A percentile compares a stretch with the other conserved stretches of the same genome.
Evolutionary conservation across 2,329 filamentous ascomycete genomes (phyloP).

Genomic region (Aspergillus proliferans): DNA sequence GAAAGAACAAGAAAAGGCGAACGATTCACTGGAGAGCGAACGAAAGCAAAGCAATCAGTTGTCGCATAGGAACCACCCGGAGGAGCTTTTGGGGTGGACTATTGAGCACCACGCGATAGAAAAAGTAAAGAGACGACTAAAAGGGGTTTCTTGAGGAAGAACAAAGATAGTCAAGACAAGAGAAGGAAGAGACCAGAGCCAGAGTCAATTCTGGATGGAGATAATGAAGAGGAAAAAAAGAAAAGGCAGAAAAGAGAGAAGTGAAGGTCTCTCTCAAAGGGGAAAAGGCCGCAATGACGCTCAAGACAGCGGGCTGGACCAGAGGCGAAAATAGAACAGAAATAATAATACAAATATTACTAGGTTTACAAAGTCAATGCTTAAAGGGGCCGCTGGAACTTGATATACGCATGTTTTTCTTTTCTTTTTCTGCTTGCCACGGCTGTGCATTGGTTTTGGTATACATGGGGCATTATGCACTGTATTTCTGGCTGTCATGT

Average conservation of each 20-base stretch:
- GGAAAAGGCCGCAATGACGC: not conserved
- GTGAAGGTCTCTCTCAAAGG: not conserved
- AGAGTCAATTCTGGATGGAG: no score
- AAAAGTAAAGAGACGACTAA: not conserved
- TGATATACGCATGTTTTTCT: not conserved
- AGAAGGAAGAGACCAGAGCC: no score
- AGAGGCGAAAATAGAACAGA: not conserved
- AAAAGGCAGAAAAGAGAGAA: constrained; percentile 1
- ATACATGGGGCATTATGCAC: no score
- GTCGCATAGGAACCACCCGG: not conserved
- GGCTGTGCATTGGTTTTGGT: no score
- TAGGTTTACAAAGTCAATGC: no score
- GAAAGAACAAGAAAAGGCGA: not conserved
- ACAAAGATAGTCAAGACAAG: not conserved
- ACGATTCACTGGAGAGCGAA: not conserved
- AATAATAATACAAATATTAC: not conserved
- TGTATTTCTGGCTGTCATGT: no score
- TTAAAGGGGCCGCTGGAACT: no score
- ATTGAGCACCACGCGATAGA: no score
- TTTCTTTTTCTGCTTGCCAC: not conserved
- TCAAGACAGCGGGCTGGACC: not conserved
- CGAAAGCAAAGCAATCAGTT: not conserved
- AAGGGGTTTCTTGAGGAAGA: not conserved
- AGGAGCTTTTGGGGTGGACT: not conserved
- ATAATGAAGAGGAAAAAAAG: not conserved